phyloP scores from a whole-genome alignment of 768 basidiomycete genomes.

The Serpula lacrymans region DNA sequence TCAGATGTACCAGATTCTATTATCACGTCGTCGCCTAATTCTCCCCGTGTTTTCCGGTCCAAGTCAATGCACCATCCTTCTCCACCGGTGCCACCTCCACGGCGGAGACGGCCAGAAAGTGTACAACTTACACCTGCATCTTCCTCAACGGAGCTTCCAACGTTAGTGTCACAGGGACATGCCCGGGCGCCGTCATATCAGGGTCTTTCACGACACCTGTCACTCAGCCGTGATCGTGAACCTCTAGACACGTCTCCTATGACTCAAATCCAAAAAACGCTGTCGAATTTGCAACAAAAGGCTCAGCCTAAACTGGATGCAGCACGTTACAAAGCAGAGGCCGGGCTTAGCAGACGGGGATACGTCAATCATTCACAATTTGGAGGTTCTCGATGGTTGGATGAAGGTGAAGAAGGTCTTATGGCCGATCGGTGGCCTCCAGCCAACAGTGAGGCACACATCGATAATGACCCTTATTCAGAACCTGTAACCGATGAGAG shows the following conservation, averaged over 20 bases:
- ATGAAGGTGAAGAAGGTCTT: constrained; percentile 36
- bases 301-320: constrained; percentile 56
- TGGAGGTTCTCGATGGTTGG: constrained; percentile 23
- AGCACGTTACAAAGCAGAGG: constrained; percentile 70
- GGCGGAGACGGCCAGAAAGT: constrained; percentile 61
- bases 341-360: constrained; percentile 58
- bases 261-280: constrained; percentile 41
- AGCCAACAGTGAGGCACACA: constrained; percentile 13
- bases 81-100: constrained; percentile 40
- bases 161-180: constrained; percentile 10
- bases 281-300: constrained; percentile 34
- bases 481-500: constrained; percentile 24
- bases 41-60: constrained; percentile 45
- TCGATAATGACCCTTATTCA: constrained; percentile 16
- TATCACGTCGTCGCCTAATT: constrained; percentile 21
- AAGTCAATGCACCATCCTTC: constrained; percentile 52
- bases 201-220: constrained; percentile 36
- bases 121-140: constrained; percentile 41
- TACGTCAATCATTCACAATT: constrained; percentile 42
- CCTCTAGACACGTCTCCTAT: constrained; percentile 30
- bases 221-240: constrained; percentile 26
- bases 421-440: constrained; percentile 34
- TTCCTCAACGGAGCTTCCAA: constrained; percentile 11
- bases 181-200: constrained; percentile 18
- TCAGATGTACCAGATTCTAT: constrained; percentile 21